Percentiles rank a stretch among this genome's conserved stretches.
phyloP scores from a whole-genome alignment of 768 basidiomycete species.

The Mycena olivaceomarginata region DNA sequence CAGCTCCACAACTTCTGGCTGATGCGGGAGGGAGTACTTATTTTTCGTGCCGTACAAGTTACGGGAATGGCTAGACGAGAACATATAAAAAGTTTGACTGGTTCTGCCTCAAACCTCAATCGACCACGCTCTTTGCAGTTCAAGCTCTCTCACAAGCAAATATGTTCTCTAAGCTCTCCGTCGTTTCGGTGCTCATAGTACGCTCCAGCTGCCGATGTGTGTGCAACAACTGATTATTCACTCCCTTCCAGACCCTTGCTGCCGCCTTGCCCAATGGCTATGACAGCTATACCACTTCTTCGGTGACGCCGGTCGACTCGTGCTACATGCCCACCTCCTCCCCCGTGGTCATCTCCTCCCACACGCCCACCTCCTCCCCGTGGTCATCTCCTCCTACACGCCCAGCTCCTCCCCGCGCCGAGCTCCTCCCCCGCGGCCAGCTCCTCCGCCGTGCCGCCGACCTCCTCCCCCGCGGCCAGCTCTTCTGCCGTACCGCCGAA shows the following conservation, averaged over 20 bases:
- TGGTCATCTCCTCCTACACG: too few relatives aligned
- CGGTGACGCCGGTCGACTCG: background rate
- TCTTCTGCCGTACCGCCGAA: background rate
- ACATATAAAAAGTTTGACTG: constrained; percentile 14
- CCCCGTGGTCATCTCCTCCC: background rate
- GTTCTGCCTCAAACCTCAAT: constrained; percentile 17
- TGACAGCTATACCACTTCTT: background rate
- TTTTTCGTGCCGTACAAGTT: constrained; percentile 18
- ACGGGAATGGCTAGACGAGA: constrained; percentile 14
- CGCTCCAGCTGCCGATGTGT: constrained; percentile 9
- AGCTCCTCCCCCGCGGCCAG: too few relatives aligned
- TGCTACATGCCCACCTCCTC: background rate
- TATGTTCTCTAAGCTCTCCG: constrained; percentile 14
- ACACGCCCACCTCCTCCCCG: background rate
- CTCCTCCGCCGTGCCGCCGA: too few relatives aligned
- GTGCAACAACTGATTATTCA: constrained; percentile 1
- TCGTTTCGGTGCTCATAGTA: constrained; percentile 4
- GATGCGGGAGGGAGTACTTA: constrained; percentile 14
- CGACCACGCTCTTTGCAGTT: constrained; percentile 5
- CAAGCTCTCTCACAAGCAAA: constrained; percentile 5
- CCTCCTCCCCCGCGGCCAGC: background rate
- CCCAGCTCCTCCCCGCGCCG: too few relatives aligned
- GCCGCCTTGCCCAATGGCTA: constrained; percentile 11
- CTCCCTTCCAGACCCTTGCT: constrained; percentile 10
- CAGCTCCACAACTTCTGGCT: constrained; percentile 23